Base-by-base conservation (phyloP, 2,329 filamentous ascomycete species). In the Botrytis paeoniae region DNA sequence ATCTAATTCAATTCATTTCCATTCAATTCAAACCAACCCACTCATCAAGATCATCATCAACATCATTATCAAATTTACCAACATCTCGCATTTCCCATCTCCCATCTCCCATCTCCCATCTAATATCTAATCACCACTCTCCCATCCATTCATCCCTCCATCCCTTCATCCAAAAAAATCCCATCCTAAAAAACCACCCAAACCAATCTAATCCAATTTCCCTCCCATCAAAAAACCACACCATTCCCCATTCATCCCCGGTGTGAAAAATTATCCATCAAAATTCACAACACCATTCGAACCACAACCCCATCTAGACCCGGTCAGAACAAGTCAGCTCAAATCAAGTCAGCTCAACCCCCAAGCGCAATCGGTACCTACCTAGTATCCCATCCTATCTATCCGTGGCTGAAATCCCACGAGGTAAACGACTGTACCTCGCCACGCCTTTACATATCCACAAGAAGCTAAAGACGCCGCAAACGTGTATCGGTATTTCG, bases 201-300 rank as follows among this genome's bases (percentile, higher is more conserved):
- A 59, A 5, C 22, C 22, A 41, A 62, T 25, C 43, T 10, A 22
- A 32, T 35, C 59, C 32, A 25, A 61, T 22, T n/a, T 35, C 37
- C 35, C 12, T 29, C 61, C 61, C 9, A 63, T 43, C 37, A 16
- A 20, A 29, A 20, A 32, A 22, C 39, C 61, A 64, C 29, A 45
- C 61, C 39, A 64, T 63, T 29, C 61, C 61, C n/a, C 16, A 63
- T 63, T 63, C 25, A 63, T 18, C 37, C 61, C 25, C 61, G 61
- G 61, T 63, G 61, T 63, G 39, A 29, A 39, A 41, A 61, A 10
- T 20, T 8, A 41, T 9, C 18, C 62, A 35, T 29, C 18, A 16
- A n/a, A 54, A 54, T 54, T 64, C 62, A 35, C 14, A 48, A 25
- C 22, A 32, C 22, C 43, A 32, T 1, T 3, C 10, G 20, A 20